phyloP scores from a whole-genome alignment of 2,329 filamentous ascomycete species.

The Colletotrichum zoysiae region DNA sequence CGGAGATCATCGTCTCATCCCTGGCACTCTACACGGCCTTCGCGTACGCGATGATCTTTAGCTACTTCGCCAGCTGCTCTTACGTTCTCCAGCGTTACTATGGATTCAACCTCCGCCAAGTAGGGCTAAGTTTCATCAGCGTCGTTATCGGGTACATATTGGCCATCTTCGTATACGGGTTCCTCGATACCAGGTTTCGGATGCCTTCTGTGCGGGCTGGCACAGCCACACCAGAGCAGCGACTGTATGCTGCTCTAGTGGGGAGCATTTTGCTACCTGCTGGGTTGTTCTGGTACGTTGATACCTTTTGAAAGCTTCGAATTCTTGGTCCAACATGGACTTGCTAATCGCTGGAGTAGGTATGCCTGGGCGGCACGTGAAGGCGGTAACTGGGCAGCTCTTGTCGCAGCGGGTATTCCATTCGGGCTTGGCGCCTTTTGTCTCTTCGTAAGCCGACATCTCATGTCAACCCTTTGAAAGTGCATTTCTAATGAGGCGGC shows the following conservation, averaged over 20 bases:
- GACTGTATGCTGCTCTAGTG: slow-evolving; percentile 42
- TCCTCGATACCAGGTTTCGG: slow-evolving; percentile 38
- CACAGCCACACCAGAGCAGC: slow-evolving; percentile 39
- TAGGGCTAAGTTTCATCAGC: slow-evolving; percentile 41
- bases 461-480: fast-evolving
- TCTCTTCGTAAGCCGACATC: background rate
- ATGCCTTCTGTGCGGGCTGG: slow-evolving; percentile 8
- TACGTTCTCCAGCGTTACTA: slow-evolving; percentile 41
- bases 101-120: slow-evolving; percentile 33
- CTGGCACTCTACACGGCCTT: slow-evolving; percentile 74
- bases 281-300: slow-evolving; percentile 45
- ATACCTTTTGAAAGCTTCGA: background rate
- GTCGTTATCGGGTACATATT: slow-evolving; percentile 41
- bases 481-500: fast-evolving
- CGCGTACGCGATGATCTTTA: slow-evolving; percentile 63
- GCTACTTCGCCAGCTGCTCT: slow-evolving; percentile 60
- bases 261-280: slow-evolving; percentile 41
- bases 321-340: background rate
- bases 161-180: slow-evolving; percentile 20
- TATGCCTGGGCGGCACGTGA: slow-evolving; percentile 51
- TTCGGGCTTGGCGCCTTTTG: slow-evolving; percentile 22
- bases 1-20: slow-evolving; percentile 74
- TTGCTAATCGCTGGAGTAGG: background rate
- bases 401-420: slow-evolving; percentile 41
- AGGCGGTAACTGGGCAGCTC: slow-evolving; percentile 41